Conservation (phyloP, 179 eudicot genomes). For the Sideroxylon spinosum region DNA sequence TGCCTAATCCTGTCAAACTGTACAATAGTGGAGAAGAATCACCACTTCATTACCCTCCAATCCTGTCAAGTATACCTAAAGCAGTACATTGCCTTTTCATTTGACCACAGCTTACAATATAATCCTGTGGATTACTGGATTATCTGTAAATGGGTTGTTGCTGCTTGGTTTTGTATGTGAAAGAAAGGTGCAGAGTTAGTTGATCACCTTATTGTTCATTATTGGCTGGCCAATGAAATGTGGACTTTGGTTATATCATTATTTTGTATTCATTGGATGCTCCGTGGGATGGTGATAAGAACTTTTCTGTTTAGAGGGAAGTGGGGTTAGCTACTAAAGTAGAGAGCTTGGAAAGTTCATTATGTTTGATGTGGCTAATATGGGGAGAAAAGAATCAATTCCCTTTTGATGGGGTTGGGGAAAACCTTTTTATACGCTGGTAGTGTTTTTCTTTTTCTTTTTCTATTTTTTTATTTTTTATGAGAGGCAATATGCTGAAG, state of each 20-base stretch:
- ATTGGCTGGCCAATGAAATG: slow-evolving; percentile 1
- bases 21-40: not conserved
- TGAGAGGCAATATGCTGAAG: too few species aligned
- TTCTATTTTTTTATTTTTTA: too few species aligned
- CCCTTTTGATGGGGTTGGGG: not conserved
- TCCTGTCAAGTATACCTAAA: not conserved
- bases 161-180: not conserved
- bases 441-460: too few species aligned
- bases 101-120: not conserved
- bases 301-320: not conserved
- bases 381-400: not conserved
- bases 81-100: not conserved
- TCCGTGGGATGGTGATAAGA: not conserved
- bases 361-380: not conserved
- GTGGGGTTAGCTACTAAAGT: not conserved
- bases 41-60: not conserved
- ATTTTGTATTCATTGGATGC: not conserved
- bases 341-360: not conserved
- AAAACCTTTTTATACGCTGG: too few species aligned
- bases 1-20: not conserved
- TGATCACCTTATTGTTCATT: not conserved
- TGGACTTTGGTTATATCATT: not conserved
- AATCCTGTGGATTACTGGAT: not conserved
- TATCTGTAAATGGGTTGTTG: not conserved
- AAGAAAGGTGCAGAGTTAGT: not conserved